Percentiles rank a stretch among this genome's conserved stretches.
Conservation (phyloP, 139 green algal genomes). For the Chlorella sp. region DNA sequence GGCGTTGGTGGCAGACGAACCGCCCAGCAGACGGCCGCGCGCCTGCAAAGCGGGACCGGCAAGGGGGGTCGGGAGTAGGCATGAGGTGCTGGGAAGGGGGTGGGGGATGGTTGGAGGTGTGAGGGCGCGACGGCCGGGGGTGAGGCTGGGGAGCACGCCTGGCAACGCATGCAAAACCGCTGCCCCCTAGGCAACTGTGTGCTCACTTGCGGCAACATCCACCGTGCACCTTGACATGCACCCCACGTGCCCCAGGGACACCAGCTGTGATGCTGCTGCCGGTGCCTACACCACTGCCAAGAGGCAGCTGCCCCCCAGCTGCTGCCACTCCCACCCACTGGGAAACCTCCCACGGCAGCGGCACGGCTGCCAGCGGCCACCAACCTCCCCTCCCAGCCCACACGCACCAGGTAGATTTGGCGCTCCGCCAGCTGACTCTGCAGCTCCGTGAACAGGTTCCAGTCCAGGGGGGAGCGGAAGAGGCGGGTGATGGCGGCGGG, state of each 20-base stretch:
- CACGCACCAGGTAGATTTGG: conserved; percentile 77
- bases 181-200: no score
- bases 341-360: neutral
- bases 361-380: neutral
- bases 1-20: conserved; percentile 88
- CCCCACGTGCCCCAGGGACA: no score
- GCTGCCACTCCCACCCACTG: neutral
- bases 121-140: neutral
- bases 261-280: no score
- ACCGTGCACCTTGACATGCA: neutral
- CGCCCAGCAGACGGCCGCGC: conserved; percentile 84
- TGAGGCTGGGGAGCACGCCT: neutral
- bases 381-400: neutral
- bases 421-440: conserved; percentile 68
- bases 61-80: no score
- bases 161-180: no score
- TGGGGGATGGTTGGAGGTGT: neutral
- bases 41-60: conserved; percentile 37
- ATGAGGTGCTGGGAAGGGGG: neutral
- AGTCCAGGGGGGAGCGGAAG: conserved; percentile 86
- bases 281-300: neutral
- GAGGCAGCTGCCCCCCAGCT: neutral
- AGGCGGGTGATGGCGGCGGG: conserved; percentile 83
- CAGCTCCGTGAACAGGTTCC: conserved; percentile 78
- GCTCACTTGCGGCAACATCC: no score